Evolutionary conservation across 306 rosid species (phyloP).

Genomic region (Leucaena leucocephala): DNA sequence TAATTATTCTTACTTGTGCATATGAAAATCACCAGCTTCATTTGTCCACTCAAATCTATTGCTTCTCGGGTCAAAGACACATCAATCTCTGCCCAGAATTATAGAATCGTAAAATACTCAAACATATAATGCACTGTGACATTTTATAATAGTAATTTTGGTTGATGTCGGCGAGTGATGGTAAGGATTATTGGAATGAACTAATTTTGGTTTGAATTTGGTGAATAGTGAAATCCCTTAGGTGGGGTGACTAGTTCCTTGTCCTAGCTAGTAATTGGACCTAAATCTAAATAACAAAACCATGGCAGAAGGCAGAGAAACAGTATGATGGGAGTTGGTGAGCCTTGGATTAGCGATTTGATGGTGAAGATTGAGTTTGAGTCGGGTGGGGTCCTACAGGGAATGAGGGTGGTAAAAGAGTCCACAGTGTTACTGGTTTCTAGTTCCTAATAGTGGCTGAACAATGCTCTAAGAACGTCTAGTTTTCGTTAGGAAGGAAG

Average conservation of each 20-base stretch:
- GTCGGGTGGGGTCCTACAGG: conserved; percentile 30
- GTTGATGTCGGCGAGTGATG: conserved; percentile 38
- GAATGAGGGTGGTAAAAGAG: conserved; percentile 20
- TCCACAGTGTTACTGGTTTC: background rate
- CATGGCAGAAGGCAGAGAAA: conserved; percentile 27
- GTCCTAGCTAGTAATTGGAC: conserved; percentile 31
- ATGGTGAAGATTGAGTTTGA: conserved; percentile 38
- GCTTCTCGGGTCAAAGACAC: conserved; percentile 34
- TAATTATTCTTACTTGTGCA: conserved; percentile 51
- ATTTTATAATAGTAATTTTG: background rate
- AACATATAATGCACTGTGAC: background rate
- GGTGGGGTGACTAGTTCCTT: conserved; percentile 1
- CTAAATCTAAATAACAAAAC: conserved; percentile 34
- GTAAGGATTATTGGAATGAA: conserved; percentile 11
- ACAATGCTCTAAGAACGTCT: conserved; percentile 14
- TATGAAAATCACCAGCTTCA: conserved; percentile 43
- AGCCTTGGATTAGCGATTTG: conserved; percentile 47
- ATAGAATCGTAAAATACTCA: background rate
- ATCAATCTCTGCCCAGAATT: conserved; percentile 33
- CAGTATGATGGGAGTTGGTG: conserved; percentile 43
- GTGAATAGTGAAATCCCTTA: conserved; percentile 8
- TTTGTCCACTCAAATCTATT: conserved; percentile 44
- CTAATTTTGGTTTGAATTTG: conserved; percentile 1
- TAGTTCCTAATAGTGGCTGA: conserved; percentile 40
- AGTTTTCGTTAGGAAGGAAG: conserved; percentile 30